Evolutionary conservation across 805 yeast species (phyloP), one percentile per base, ranked within the genome.

Genomic region (Lipomyces yamanashiensis): DNA sequence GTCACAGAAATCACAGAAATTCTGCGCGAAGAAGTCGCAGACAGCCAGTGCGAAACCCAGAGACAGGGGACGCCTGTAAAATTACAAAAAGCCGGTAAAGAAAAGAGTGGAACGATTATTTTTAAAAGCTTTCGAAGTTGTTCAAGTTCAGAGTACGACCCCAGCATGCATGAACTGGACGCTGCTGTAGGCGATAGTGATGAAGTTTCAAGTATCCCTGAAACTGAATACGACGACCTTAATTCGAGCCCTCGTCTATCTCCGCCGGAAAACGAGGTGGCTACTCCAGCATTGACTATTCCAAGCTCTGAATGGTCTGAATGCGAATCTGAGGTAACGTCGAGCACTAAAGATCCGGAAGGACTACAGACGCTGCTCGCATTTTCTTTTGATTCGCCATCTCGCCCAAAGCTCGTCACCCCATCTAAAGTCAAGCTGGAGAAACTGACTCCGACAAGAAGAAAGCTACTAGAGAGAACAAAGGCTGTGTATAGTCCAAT

Each of bases 251-350:
- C 43, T 9, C 21, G 19, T 17, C 7, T 39, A n/a, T 12, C 40
- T 15, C 47, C 19, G n/a, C 28, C 53, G 12, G 53, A 19, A 7
- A 9, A 12, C 12, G 40, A 15, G 7, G 53, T 28, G 13, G 17
- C 19, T 17, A 36, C 40, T 13, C 48, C 47, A 5, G 21, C 54
- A 15, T 56, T 19, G 37, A 49, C 49, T 13, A 23, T 61, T 13
- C 60, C 64, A 17, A 61, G 61, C 33, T 61, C 64, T 7, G 39
- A 61, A 52, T 61, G 64, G 64, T 61, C 61, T 12, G 64, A 61
- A 52, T 45, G 64, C 36, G 64, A 61, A 36, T 43, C 52, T 3
- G 45, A 33, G 15, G 4, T 47, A 13, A 17, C 41, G 1, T 43
- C 57, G 15, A 47, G n/a, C 12, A 37, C 48, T 6, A 33, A 44